A percentile compares a stretch with the other conserved stretches of the same genome.
phyloP scores from a whole-genome alignment of 352 stramenopile species.

The Phytophthora vignae region DNA sequence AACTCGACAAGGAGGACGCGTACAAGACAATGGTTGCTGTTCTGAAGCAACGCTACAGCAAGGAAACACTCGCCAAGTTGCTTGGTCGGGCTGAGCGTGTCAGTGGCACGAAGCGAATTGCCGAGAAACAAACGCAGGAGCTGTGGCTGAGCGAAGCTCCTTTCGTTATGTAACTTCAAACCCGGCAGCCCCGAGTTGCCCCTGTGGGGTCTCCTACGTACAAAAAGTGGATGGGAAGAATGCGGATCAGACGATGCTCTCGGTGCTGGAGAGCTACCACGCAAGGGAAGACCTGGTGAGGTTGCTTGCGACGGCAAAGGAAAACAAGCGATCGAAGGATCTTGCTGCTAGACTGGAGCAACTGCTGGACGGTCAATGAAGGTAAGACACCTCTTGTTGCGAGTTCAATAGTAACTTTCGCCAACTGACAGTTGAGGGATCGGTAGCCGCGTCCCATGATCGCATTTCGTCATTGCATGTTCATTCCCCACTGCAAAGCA shows the following conservation, averaged over 20 bases:
- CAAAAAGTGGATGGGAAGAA: not conserved
- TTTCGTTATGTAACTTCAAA: not conserved
- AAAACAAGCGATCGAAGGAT: not conserved
- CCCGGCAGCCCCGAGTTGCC: too few relatives aligned
- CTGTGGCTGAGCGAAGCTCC: not conserved
- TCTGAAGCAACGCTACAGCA: not conserved
- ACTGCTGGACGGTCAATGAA: not conserved
- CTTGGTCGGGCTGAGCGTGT: too few relatives aligned
- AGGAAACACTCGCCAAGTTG: too few relatives aligned
- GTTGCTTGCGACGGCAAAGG: not conserved
- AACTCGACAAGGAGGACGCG: not conserved
- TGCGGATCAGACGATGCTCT: not conserved
- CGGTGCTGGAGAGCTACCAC: not conserved
- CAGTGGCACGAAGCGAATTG: not conserved
- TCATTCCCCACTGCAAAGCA: not conserved
- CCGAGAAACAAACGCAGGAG: not conserved
- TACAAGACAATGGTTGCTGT: not conserved
- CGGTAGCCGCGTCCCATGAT: conserved; percentile 3
- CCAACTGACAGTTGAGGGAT: not conserved
- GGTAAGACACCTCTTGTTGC: not conserved
- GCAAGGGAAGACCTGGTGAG: not conserved
- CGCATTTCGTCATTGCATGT: conserved; percentile 1
- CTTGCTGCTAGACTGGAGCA: not conserved
- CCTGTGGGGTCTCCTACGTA: not conserved
- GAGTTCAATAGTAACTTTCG: too few relatives aligned